Evolutionary conservation across 257 asterid genomes (phyloP).

Genomic region (Petunia secreta): DNA sequence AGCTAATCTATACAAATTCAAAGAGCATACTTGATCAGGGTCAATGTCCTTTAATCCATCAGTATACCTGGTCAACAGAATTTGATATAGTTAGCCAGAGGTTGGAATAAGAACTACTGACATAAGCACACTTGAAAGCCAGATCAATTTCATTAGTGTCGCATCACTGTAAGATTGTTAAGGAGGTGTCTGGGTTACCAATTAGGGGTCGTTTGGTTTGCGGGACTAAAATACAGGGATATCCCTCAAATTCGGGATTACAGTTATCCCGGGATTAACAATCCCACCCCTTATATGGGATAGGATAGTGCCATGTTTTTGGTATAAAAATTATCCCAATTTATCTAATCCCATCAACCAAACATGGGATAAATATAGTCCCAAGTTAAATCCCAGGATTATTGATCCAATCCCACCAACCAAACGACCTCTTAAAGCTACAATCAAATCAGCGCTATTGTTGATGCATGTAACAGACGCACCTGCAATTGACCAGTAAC

Average conservation of each 20-base stretch:
- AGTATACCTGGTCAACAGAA: conserved; percentile 71
- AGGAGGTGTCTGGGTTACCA: background rate
- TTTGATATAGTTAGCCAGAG: conserved; percentile 10
- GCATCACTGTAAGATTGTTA: background rate
- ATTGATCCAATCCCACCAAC: too few relatives aligned
- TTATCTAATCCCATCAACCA: too few relatives aligned
- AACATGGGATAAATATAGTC: too few relatives aligned
- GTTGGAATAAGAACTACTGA: conserved; percentile 23
- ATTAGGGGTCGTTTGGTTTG: too few relatives aligned
- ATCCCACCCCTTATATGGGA: too few relatives aligned
- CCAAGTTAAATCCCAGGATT: too few relatives aligned
- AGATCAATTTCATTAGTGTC: background rate
- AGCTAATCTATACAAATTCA: background rate
- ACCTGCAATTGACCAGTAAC: background rate
- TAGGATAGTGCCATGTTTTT: too few relatives aligned
- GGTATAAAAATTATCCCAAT: too few relatives aligned
- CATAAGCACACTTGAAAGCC: conserved; percentile 22
- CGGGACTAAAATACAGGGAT: too few relatives aligned
- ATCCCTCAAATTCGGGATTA: too few relatives aligned
- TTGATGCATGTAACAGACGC: background rate
- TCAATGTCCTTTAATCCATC: conserved; percentile 69
- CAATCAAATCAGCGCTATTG: background rate
- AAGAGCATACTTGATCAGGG: conserved; percentile 75
- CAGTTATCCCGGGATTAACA: too few relatives aligned
- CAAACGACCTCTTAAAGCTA: too few relatives aligned